Conservation (phyloP, 129 eudicot genomes). For the Apium graveolens region DNA sequence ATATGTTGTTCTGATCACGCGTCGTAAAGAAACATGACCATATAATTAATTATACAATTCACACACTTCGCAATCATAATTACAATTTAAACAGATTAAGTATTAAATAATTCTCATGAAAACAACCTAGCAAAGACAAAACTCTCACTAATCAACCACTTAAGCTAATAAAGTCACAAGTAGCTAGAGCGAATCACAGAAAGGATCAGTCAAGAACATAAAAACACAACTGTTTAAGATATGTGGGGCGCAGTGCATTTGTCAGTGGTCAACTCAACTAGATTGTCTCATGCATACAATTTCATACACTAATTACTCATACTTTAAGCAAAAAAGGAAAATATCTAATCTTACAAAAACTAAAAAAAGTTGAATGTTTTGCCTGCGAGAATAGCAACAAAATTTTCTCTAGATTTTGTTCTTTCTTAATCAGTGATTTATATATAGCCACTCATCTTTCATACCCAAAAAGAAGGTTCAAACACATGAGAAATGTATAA, state of each 20-base stretch:
- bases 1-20: too few species aligned
- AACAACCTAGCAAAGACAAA: background rate
- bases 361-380: background rate
- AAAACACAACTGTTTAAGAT: conserved; percentile 16
- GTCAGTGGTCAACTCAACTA: conserved; percentile 33
- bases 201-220: conserved; percentile 9
- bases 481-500: conserved; percentile 31
- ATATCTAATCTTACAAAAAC: background rate
- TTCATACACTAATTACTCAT: conserved; percentile 9
- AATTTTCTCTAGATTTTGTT: background rate
- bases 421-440: background rate
- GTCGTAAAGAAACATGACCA: too few species aligned
- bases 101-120: too few species aligned
- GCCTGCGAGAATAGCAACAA: background rate
- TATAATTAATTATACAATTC: too few species aligned
- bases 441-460: background rate
- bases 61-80: too few species aligned
- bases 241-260: conserved; percentile 32
- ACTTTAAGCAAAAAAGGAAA: background rate
- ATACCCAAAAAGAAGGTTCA: background rate
- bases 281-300: conserved; percentile 26
- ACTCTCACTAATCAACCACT: background rate
- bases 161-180: background rate
- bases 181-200: background rate
- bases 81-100: too few species aligned